Conservation (phyloP, 2,329 filamentous ascomycete genomes). For the Alternaria arborescens region DNA sequence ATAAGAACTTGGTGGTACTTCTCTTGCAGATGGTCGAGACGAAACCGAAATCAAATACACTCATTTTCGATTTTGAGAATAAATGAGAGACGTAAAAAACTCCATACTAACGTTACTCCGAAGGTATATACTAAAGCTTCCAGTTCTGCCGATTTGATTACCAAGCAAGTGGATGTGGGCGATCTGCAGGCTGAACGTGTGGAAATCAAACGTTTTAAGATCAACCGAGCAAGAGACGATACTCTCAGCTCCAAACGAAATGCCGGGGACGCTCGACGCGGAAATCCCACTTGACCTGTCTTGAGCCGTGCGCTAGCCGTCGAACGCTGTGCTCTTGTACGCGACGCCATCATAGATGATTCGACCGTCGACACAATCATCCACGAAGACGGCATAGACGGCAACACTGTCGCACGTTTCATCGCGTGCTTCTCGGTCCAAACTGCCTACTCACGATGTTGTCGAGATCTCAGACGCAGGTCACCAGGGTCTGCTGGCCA, state of each 20-base stretch:
- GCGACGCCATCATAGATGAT: background rate
- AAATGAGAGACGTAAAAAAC: background rate
- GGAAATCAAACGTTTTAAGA: background rate
- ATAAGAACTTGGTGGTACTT: background rate
- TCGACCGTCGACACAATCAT: background rate
- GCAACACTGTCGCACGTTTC: conserved; percentile 3
- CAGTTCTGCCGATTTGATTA: background rate
- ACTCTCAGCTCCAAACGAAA: conserved; percentile 4
- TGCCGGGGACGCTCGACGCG: background rate
- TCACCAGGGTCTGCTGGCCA: background rate
- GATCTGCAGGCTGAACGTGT: background rate
- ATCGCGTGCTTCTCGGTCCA: background rate
- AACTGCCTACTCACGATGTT: conserved; percentile 4
- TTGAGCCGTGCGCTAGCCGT: background rate
- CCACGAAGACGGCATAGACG: conserved; percentile 4
- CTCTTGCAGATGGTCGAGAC: background rate
- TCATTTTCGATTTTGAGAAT: background rate
- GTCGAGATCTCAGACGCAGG: background rate
- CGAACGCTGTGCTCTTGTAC: background rate
- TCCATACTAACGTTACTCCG: background rate
- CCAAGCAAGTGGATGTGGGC: background rate
- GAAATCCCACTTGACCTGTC: conserved; percentile 1
- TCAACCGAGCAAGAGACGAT: background rate
- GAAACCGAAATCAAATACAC: background rate
- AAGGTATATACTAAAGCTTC: background rate